Evolutionary conservation across 2,329 filamentous ascomycete genomes (phyloP).

Genomic region (Colletotrichum viniferum): DNA sequence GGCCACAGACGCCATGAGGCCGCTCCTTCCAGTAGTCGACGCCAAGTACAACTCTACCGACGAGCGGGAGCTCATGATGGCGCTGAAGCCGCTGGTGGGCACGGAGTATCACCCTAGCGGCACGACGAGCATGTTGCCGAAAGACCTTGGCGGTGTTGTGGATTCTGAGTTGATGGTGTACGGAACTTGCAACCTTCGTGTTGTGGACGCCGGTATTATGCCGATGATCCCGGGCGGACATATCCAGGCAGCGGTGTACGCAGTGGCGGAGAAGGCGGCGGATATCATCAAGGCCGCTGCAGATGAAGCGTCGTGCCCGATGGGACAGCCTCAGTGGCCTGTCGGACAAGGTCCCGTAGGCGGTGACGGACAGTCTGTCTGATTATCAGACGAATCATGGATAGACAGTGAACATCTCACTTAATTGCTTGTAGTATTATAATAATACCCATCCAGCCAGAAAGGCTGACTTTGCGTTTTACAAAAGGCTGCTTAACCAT

Average conservation of each 20-base stretch:
- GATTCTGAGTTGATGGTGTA: slow-evolving; percentile 48
- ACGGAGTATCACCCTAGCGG: slow-evolving; percentile 47
- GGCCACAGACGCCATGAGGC: slow-evolving; percentile 27
- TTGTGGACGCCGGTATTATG: slow-evolving; percentile 55
- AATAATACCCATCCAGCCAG: background rate
- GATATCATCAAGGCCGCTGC: slow-evolving; percentile 46
- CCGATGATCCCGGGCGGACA: slow-evolving; percentile 51
- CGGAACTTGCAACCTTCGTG: slow-evolving; percentile 50
- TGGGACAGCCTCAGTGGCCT: background rate
- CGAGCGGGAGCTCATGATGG: slow-evolving; percentile 26
- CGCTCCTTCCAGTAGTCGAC: slow-evolving; percentile 21
- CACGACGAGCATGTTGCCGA: slow-evolving; percentile 51
- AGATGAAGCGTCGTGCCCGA: background rate
- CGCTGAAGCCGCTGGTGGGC: slow-evolving; percentile 39
- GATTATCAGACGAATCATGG: background rate
- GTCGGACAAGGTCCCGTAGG: background rate
- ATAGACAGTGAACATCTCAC: background rate
- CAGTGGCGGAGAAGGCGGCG: slow-evolving; percentile 55
- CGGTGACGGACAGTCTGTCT: background rate
- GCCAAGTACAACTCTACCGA: slow-evolving; percentile 24
- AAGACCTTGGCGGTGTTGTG: slow-evolving; percentile 49
- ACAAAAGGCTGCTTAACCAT: background rate
- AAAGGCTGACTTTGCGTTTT: background rate
- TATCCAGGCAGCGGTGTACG: slow-evolving; percentile 59
- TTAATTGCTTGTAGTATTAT: background rate